Evolutionary conservation across 148 eudicot species (phyloP).

Genomic region (Silene latifolia): DNA sequence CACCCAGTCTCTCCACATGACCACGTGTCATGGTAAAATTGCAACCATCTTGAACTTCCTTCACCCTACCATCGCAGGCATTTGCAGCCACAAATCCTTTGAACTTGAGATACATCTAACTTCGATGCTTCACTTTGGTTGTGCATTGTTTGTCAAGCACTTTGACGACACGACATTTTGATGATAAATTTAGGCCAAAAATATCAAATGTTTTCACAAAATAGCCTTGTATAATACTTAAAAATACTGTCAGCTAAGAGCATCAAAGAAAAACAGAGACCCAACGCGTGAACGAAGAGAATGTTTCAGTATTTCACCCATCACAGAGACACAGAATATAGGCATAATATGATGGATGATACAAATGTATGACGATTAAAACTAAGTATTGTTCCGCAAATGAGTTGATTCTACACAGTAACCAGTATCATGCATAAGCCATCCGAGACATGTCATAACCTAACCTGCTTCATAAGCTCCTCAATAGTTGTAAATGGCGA

Average conservation of each 20-base stretch:
- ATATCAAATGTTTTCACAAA: background rate
- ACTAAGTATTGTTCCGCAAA: background rate
- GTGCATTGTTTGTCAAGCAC: background rate
- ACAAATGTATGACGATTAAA: too few relatives aligned
- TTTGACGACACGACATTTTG: background rate
- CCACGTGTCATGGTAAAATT: background rate
- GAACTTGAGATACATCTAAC: background rate
- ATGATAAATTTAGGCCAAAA: background rate
- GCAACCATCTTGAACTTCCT: background rate
- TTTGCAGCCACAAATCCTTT: background rate
- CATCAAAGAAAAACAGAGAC: background rate
- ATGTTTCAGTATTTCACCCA: background rate
- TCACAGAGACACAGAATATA: background rate
- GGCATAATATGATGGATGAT: background rate
- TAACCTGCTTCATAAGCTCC: conserved; percentile 75
- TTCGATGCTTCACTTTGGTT: background rate
- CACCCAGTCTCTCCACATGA: too few relatives aligned
- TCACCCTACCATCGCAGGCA: background rate
- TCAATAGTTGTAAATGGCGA: conserved; percentile 67
- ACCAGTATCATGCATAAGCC: background rate
- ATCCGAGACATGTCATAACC: conserved; percentile 9
- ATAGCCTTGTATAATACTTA: background rate
- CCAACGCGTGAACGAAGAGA: background rate
- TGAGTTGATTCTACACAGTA: background rate
- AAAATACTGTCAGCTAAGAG: background rate